These are phyloP conservation scores for Nakataea oryzae DNA, from an alignment of 2,329 filamentous ascomycete genomes.

Conservation along the genomic window DNA sequence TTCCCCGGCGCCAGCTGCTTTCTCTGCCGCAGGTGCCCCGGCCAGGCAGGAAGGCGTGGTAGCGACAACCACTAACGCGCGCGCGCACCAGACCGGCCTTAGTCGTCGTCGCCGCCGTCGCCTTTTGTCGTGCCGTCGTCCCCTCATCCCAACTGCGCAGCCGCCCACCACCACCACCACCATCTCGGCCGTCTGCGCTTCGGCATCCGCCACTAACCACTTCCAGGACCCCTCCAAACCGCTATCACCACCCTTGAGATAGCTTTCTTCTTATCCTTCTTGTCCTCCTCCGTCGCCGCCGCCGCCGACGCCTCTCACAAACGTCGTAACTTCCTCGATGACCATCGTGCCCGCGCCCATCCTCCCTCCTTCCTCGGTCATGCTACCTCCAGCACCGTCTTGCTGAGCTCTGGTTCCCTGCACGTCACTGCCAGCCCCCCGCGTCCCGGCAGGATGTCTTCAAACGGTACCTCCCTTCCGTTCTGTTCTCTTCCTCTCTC, in stretches of 20 bases:
- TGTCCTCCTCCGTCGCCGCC: too few relatives aligned
- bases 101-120: too few relatives aligned
- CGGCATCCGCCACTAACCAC: neutral
- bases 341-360: neutral
- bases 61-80: neutral
- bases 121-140: neutral
- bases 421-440: neutral
- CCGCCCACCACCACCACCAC: too few relatives aligned
- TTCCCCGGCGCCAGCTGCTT: too few relatives aligned
- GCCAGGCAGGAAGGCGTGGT: neutral
- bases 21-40: too few relatives aligned
- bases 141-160: neutral
- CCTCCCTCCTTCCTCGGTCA: conserved; percentile 5
- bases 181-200: neutral
- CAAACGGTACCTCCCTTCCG: neutral
- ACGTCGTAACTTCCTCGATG: neutral
- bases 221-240: neutral
- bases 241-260: neutral
- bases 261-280: too few relatives aligned
- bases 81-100: too few relatives aligned
- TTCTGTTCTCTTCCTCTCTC: neutral
- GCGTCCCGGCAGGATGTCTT: neutral
- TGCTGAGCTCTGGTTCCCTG: conserved; percentile 3
- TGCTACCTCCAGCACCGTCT: conserved; percentile 3
- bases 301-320: neutral